These are phyloP conservation scores for Fusarium xylarioides DNA, from an alignment of 2,329 filamentous ascomycete species.

Conservation along the genomic window DNA sequence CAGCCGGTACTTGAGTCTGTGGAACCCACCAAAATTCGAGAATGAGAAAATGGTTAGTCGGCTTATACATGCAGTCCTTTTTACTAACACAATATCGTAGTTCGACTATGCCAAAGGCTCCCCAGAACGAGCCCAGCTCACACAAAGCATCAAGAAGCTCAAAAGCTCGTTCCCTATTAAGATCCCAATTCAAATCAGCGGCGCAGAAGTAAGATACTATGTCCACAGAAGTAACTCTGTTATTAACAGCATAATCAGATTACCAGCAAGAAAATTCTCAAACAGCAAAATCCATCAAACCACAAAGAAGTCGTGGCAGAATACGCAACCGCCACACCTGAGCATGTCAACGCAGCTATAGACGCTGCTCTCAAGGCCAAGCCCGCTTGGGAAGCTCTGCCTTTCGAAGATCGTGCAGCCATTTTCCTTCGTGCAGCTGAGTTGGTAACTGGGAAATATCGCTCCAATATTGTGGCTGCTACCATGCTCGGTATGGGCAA, in stretches of 20 bases:
- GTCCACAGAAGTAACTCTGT: no score
- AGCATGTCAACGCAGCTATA: conserved; percentile 33
- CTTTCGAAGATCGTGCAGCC: conserved; percentile 27
- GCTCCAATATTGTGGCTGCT: conserved; percentile 28
- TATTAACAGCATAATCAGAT: neutral
- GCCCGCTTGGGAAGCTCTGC: conserved; percentile 26
- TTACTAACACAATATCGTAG: neutral
- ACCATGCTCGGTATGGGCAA: conserved; percentile 37
- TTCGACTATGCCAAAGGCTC: conserved; percentile 36
- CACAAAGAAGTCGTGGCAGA: conserved; percentile 26
- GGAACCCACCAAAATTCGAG: conserved; percentile 32
- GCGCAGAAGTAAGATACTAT: neutral
- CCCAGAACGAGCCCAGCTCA: conserved; percentile 24
- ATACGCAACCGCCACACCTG: conserved; percentile 26
- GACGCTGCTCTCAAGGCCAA: conserved; percentile 30
- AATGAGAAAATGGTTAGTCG: conserved; percentile 33
- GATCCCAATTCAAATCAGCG: conserved; percentile 24
- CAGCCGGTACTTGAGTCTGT: conserved; percentile 16
- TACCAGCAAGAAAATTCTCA: conserved; percentile 7
- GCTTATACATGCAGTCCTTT: fast-evolving
- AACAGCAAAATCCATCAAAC: conserved; percentile 31
- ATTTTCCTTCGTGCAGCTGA: conserved; percentile 32
- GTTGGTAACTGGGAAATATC: conserved; percentile 32
- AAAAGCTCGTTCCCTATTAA: conserved; percentile 26
- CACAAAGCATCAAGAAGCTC: conserved; percentile 23